Base-by-base conservation (phyloP, 805 yeast genomes). In the Saturnispora dispora region DNA sequence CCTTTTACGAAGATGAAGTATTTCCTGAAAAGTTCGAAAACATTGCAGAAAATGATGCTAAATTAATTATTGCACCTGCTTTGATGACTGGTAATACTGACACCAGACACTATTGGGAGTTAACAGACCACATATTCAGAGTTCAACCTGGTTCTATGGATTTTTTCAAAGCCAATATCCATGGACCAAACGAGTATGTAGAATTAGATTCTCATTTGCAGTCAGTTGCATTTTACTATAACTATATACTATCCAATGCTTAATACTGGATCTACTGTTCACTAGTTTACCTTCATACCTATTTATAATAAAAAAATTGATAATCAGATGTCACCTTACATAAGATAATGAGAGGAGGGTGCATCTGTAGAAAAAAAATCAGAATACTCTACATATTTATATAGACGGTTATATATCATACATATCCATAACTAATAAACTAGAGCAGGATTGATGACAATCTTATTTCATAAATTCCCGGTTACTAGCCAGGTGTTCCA, bases 21-120 rank as follows among this genome's bases (percentile, higher is more conserved):
- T 63, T 58, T 46, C 68, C 67, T n/a, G 64, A 63, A 46, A 54
- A 52, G 45, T 63, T 61, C 46, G 47, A 46, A 2, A 30, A 51
- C 8, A 51, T 52, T 45, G 11, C 10, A 11, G 20, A 10, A 3
- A n/a, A 36, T 7, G 39, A 49, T 9, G 50, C 47, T 11, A 50
- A 59, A 23, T 60, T 76, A 20, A 52, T 56, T 36, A 73, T 79
- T 15, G 71, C 84, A 2, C 88, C 89, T 2, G 69, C 76, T 25
- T 62, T 83, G 40, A 76, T 79, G 74, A 72, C 85, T 2, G 89
- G 83, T 20, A 83, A 83, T 63, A 83, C 89, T 5, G 90, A 84
- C 61, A 83, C 88, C 3, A 68, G 71, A 52, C 71, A 75, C 58
- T 84, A 81, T 64, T 81, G 87, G 88, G 62, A 68, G 47, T 67